phyloP scores from a whole-genome alignment of 495 filamentous ascomycete species.

The Talaromyces wortmannii region DNA sequence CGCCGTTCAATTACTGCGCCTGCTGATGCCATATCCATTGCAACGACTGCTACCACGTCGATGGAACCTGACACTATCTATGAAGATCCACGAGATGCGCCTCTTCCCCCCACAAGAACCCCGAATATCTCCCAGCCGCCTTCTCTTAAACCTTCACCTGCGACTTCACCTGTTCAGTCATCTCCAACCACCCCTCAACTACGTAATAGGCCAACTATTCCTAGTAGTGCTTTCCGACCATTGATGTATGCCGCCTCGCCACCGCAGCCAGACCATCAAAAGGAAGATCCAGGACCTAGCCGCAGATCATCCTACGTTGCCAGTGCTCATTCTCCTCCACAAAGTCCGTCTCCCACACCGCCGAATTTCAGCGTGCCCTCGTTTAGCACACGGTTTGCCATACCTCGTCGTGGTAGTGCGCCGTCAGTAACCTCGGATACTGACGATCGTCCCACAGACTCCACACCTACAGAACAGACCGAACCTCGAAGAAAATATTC shows the following conservation, averaged over 20 bases:
- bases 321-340: not conserved
- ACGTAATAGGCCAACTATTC: not conserved
- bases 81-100: conserved; percentile 3
- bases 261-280: not conserved
- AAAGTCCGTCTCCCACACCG: conserved; percentile 32
- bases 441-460: not conserved
- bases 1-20: not conserved
- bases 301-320: not conserved
- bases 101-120: not conserved
- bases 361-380: conserved; percentile 47
- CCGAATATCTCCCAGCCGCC: not conserved
- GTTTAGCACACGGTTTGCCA: conserved; percentile 39
- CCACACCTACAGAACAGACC: not conserved
- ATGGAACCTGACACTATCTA: not conserved
- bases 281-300: not conserved
- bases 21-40: not conserved
- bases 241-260: not conserved
- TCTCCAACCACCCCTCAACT: not conserved
- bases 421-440: not conserved
- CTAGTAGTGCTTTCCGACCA: not conserved
- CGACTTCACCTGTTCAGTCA: not conserved
- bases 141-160: not conserved
- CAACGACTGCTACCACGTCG: not conserved
- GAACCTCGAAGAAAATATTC: not conserved
- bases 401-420: not conserved